phyloP scores from a whole-genome alignment of 306 rosid species.

The Pyrus betulifolia region DNA sequence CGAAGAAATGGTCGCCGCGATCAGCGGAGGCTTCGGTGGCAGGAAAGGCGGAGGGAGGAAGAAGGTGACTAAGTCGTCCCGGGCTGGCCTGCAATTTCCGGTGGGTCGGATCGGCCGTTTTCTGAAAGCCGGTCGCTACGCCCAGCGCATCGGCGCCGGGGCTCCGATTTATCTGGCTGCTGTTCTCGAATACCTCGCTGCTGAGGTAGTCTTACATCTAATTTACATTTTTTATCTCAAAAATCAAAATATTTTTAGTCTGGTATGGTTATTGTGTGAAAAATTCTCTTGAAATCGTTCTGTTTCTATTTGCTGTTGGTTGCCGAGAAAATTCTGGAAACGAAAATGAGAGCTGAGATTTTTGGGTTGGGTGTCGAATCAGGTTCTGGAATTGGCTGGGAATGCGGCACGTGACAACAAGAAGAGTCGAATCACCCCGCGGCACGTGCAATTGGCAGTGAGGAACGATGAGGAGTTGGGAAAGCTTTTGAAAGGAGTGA shows the following conservation, averaged over 20 bases:
- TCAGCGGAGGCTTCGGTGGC: slow-evolving; percentile 43
- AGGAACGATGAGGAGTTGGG: slow-evolving; percentile 79
- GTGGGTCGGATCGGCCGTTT: slow-evolving; percentile 60
- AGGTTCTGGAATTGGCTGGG: slow-evolving; percentile 81
- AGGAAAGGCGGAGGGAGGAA: slow-evolving; percentile 42
- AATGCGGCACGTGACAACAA: slow-evolving; percentile 88
- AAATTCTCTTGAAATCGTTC: neutral
- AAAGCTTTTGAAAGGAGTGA: slow-evolving; percentile 61
- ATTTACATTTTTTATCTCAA: too few species aligned
- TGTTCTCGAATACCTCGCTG: slow-evolving; percentile 73
- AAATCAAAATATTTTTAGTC: too few species aligned
- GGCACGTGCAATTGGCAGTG: slow-evolving; percentile 68
- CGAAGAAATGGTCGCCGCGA: slow-evolving; percentile 28
- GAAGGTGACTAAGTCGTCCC: slow-evolving; percentile 49
- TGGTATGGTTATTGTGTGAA: too few species aligned
- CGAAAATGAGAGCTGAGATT: neutral
- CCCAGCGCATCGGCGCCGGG: slow-evolving; percentile 49
- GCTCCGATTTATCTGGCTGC: slow-evolving; percentile 67
- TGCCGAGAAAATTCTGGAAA: neutral
- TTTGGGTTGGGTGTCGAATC: neutral
- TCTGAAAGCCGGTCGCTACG: slow-evolving; percentile 51
- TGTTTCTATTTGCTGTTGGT: neutral
- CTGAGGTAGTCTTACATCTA: slow-evolving; percentile 40
- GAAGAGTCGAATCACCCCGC: slow-evolving; percentile 64
- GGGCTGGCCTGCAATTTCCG: slow-evolving; percentile 77